These are phyloP conservation scores for Hebeloma cylindrosporum DNA, from an alignment of 768 basidiomycete genomes.

Conservation along the genomic window DNA sequence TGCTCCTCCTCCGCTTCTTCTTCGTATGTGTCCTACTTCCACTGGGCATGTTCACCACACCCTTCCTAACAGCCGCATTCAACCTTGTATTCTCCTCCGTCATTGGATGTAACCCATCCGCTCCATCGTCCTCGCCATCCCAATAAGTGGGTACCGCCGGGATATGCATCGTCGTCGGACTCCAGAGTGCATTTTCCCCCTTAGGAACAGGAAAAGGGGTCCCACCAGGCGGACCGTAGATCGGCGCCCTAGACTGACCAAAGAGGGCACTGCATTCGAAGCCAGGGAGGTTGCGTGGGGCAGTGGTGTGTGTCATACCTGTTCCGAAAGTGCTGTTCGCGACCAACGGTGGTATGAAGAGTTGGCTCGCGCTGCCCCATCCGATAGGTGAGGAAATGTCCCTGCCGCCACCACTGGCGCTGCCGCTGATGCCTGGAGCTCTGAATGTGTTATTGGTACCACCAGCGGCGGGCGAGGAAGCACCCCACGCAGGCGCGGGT, in stretches of 20 bases:
- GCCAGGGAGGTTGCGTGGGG: slow-evolving; percentile 15
- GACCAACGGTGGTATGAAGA: not conserved
- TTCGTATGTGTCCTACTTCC: slow-evolving; percentile 12
- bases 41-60: slow-evolving; percentile 7
- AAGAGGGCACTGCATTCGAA: slow-evolving; percentile 6
- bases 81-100: slow-evolving; percentile 23
- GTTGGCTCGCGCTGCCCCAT: slow-evolving; percentile 1
- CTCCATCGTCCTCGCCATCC: slow-evolving; percentile 17
- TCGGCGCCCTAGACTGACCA: slow-evolving; percentile 18
- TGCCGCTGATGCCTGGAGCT: too few species aligned
- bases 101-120: slow-evolving; percentile 21
- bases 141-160: slow-evolving; percentile 5
- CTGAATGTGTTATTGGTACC: too few species aligned
- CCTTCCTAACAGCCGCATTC: slow-evolving; percentile 16
- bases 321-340: slow-evolving; percentile 6
- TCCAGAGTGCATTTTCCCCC: slow-evolving; percentile 4
- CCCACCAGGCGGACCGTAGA: too few species aligned
- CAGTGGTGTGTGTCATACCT: slow-evolving; percentile 18
- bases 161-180: slow-evolving; percentile 6
- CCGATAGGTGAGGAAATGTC: too few species aligned
- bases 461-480: too few species aligned
- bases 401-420: too few species aligned
- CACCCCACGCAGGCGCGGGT: too few species aligned
- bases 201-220: too few species aligned
- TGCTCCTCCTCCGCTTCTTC: slow-evolving; percentile 16